These are phyloP conservation scores for Coprinellus micaceus DNA, from an alignment of 768 basidiomycete species.

Conservation along the genomic window DNA sequence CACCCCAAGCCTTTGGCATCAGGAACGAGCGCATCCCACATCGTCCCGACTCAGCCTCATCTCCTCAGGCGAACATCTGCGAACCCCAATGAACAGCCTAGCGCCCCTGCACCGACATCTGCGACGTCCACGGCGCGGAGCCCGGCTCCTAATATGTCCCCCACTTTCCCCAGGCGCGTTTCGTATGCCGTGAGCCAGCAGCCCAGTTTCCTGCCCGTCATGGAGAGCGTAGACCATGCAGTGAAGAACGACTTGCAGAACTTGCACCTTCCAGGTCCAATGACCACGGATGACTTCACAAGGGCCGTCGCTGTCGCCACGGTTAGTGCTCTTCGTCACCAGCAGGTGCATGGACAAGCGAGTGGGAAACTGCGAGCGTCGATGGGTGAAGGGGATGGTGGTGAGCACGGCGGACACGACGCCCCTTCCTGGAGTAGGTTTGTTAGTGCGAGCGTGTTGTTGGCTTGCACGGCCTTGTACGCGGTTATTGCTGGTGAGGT, in stretches of 20 bases:
- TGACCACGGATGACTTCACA: constrained; percentile 88
- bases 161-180: constrained; percentile 44
- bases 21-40: constrained; percentile 5
- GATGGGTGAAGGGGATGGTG: constrained; percentile 43
- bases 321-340: constrained; percentile 83
- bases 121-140: constrained; percentile 1
- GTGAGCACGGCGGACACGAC: constrained; percentile 82
- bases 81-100: constrained; percentile 7
- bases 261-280: constrained; percentile 55
- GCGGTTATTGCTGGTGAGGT: constrained; percentile 89
- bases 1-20: constrained; percentile 56
- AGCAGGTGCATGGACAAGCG: constrained; percentile 53
- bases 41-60: background rate
- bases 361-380: constrained; percentile 45
- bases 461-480: constrained; percentile 89
- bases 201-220: constrained; percentile 53
- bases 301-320: constrained; percentile 93
- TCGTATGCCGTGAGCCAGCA: constrained; percentile 48
- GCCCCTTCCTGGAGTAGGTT: constrained; percentile 94
- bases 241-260: constrained; percentile 57
- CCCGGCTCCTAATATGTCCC: constrained; percentile 32
- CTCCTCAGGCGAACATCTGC: constrained; percentile 16
- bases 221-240: constrained; percentile 77
- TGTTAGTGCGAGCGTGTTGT: constrained; percentile 84
- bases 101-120: constrained; percentile 10